Percentiles rank a stretch among this genome's conserved stretches.
These are phyloP conservation scores for Saccharomyces hybrid DNA, from an alignment of 1,139 yeast species.

Conservation along the genomic window DNA sequence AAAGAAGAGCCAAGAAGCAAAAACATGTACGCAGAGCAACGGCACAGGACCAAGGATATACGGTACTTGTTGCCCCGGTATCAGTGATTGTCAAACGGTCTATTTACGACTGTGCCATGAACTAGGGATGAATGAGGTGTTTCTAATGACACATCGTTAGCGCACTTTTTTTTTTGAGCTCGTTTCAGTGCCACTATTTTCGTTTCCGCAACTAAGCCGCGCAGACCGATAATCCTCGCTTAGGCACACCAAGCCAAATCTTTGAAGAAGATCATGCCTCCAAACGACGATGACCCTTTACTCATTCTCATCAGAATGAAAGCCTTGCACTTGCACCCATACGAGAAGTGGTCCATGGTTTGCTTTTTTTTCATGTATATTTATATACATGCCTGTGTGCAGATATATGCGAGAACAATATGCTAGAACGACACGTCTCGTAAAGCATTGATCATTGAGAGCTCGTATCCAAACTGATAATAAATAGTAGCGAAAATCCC, in stretches of 20 bases:
- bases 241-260: background rate
- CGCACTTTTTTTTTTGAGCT: background rate
- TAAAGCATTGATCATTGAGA: background rate
- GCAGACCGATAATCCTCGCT: slow-evolving; percentile 1
- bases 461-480: background rate
- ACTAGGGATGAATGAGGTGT: background rate
- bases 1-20: background rate
- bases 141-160: background rate
- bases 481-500: too few relatives aligned
- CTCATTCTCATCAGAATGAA: background rate
- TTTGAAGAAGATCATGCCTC: background rate
- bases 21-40: background rate
- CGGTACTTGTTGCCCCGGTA: background rate
- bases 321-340: background rate
- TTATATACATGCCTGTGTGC: background rate
- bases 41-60: background rate
- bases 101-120: background rate
- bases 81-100: background rate
- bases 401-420: background rate
- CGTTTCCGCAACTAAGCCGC: background rate
- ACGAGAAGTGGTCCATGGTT: background rate
- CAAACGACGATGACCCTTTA: background rate
- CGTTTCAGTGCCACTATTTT: background rate
- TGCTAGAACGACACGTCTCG: background rate
- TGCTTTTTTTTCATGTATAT: background rate